phyloP scores from a whole-genome alignment of 805 yeast species.

The Maudiozyma pseudohumilis region DNA sequence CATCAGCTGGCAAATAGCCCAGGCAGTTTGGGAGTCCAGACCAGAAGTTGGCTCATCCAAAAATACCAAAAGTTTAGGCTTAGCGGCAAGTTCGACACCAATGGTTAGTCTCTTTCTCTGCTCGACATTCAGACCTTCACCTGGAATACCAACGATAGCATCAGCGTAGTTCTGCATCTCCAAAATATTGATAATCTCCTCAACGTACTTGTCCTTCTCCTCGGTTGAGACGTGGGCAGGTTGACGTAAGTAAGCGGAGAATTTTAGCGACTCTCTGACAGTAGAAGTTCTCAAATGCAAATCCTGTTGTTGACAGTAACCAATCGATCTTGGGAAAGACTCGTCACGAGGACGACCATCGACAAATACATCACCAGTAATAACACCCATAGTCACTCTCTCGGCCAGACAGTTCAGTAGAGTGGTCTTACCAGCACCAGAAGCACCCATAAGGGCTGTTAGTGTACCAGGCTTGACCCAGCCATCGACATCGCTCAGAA shows the following conservation, averaged over 20 bases:
- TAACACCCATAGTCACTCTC: conserved; percentile 60
- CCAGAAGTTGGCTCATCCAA: conserved; percentile 63
- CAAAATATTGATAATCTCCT: conserved; percentile 47
- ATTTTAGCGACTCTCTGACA: conserved; percentile 61
- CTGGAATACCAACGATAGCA: conserved; percentile 60
- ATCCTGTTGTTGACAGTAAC: conserved; percentile 73
- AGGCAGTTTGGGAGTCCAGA: conserved; percentile 46
- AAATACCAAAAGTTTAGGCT: conserved; percentile 46
- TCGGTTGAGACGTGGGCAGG: conserved; percentile 39
- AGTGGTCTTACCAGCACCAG: conserved; percentile 79
- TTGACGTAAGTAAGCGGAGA: conserved; percentile 61
- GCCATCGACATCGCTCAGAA: conserved; percentile 59
- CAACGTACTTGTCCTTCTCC: conserved; percentile 59
- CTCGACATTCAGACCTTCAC: conserved; percentile 53
- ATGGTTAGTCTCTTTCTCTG: conserved; percentile 51
- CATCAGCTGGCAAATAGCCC: conserved; percentile 52
- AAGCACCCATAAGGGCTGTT: conserved; percentile 69
- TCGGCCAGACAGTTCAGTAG: conserved; percentile 61
- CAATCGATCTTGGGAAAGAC: conserved; percentile 53
- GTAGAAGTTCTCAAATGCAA: conserved; percentile 55
- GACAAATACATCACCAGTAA: conserved; percentile 57
- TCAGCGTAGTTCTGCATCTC: conserved; percentile 58
- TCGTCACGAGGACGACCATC: conserved; percentile 52
- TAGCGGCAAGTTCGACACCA: conserved; percentile 57
- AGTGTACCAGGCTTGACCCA: conserved; percentile 78